phyloP scores from a whole-genome alignment of 306 rosid species.

The Nissolia schottii region DNA sequence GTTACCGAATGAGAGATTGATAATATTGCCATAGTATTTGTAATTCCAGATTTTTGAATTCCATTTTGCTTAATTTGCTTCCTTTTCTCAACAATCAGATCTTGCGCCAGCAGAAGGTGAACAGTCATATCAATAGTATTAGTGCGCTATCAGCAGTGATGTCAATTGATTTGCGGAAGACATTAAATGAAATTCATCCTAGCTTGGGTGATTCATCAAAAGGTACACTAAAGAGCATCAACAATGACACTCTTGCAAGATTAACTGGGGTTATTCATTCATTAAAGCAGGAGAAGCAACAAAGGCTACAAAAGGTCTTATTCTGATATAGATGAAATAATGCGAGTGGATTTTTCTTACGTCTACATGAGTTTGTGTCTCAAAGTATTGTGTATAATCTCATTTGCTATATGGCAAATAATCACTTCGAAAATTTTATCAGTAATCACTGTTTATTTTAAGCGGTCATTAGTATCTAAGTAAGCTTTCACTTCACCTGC shows the following conservation, averaged over 20 bases:
- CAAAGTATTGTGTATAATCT: neutral
- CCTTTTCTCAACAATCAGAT: conserved; percentile 37
- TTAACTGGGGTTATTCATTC: conserved; percentile 59
- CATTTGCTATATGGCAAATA: neutral
- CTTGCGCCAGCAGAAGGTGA: conserved; percentile 68
- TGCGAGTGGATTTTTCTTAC: neutral
- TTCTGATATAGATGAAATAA: conserved; percentile 13
- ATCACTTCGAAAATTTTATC: neutral
- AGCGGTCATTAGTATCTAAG: neutral
- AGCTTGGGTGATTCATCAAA: conserved; percentile 54
- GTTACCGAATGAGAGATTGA: conserved; percentile 25
- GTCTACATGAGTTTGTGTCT: neutral
- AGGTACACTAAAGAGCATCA: conserved; percentile 52
- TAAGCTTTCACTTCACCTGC: neutral
- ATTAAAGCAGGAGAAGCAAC: conserved; percentile 62
- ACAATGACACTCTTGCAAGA: conserved; percentile 82
- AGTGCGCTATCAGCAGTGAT: conserved; percentile 62
- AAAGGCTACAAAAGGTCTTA: conserved; percentile 67
- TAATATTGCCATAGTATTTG: neutral
- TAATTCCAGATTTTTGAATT: neutral
- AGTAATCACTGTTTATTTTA: neutral
- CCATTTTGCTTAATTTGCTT: conserved; percentile 12
- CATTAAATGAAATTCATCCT: conserved; percentile 63
- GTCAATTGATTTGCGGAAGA: conserved; percentile 61
- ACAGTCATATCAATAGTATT: conserved; percentile 43